phyloP scores from a whole-genome alignment of 2,329 filamentous ascomycete genomes.

The Blumeria graminis region DNA sequence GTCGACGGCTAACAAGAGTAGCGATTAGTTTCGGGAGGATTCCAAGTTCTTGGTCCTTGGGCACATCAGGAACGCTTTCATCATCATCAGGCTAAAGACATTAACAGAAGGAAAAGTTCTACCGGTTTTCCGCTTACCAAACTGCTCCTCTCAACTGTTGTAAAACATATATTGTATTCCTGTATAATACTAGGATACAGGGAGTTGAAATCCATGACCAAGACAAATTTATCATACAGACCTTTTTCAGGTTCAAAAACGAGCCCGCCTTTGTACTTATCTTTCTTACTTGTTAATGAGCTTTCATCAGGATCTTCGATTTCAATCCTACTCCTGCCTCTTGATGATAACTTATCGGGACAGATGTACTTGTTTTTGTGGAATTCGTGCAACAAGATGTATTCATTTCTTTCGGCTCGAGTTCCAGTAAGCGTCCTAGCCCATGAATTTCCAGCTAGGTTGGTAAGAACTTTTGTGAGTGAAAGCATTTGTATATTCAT shows the following conservation, averaged over 20 bases:
- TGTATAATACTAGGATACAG: constrained; percentile 99
- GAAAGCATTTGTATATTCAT: constrained; percentile 78
- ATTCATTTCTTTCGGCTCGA: constrained; percentile 91
- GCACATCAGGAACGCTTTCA: constrained; percentile 73
- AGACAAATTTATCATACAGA: constrained; percentile 89
- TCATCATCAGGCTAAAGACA: constrained; percentile 42
- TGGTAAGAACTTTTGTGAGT: constrained; percentile 83
- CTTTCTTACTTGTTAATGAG: constrained; percentile 77
- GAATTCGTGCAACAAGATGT: constrained; percentile 95
- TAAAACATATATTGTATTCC: constrained; percentile 99
- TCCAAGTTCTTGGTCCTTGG: constrained; percentile 51
- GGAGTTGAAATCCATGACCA: constrained; percentile 99
- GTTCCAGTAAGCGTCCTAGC: constrained; percentile 87
- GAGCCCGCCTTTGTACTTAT: constrained; percentile 96
- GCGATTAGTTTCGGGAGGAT: constrained; percentile 79
- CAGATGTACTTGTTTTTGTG: constrained; percentile 94
- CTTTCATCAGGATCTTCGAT: constrained; percentile 44
- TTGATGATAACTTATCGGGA: constrained; percentile 76
- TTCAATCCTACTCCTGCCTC: constrained; percentile 46
- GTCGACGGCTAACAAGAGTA: constrained; percentile 67
- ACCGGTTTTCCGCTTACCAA: constrained; percentile 27
- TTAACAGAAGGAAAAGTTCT: constrained; percentile 4
- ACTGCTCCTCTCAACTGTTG: constrained; percentile 62
- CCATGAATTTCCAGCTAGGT: constrained; percentile 95
- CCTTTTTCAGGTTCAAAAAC: constrained; percentile 97